Percentiles rank a stretch among this genome's conserved stretches.
These are phyloP conservation scores for Caryopteris hybrid DNA, from an alignment of 305 asterid genomes.

Conservation along the genomic window DNA sequence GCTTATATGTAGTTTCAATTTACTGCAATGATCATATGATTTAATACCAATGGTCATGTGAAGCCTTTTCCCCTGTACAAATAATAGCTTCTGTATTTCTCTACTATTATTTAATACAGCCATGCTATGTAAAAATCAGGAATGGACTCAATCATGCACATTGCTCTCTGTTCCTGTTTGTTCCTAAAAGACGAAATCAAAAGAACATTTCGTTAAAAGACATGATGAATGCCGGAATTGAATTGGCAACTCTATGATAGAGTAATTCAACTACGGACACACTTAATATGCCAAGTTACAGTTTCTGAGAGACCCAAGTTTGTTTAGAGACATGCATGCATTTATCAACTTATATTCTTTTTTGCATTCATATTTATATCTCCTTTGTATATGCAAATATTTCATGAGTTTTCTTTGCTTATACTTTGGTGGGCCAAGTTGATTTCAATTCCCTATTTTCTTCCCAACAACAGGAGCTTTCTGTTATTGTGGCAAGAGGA, in stretches of 20 bases:
- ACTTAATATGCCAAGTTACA: neutral
- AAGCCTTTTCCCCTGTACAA: neutral
- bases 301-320: neutral
- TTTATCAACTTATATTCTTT: neutral
- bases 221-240: neutral
- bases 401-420: too few relatives aligned
- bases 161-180: neutral
- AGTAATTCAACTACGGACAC: neutral
- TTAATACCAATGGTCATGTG: neutral
- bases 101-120: neutral
- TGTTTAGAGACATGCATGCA: neutral
- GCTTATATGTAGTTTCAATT: conserved; percentile 17
- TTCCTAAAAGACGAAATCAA: neutral
- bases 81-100: neutral
- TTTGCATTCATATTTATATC: neutral
- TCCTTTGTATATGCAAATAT: neutral
- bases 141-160: neutral
- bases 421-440: neutral
- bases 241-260: neutral
- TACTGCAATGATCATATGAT: too few relatives aligned
- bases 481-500: conserved; percentile 96
- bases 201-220: too few relatives aligned
- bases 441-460: conserved; percentile 8
- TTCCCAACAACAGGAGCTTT: conserved; percentile 65
- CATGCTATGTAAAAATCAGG: neutral